phyloP scores from a whole-genome alignment of 805 yeast genomes.

The Candida dajiaensis region DNA sequence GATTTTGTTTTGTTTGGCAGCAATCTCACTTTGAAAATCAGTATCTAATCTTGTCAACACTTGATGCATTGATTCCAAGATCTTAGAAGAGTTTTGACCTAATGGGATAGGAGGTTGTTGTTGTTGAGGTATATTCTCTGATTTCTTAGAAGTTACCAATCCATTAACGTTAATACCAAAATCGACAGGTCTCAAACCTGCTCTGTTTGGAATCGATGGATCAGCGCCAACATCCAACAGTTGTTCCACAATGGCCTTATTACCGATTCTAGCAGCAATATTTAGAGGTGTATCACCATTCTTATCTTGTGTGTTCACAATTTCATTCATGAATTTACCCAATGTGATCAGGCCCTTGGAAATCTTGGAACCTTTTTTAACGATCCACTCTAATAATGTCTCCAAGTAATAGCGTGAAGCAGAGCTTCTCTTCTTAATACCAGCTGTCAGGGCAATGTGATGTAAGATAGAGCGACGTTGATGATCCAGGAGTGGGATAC shows the following conservation, averaged over 20 bases:
- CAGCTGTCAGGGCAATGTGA: slow-evolving; percentile 77
- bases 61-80: slow-evolving; percentile 45
- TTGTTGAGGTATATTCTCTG: background rate
- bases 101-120: background rate
- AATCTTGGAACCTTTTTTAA: slow-evolving; percentile 42
- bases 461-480: slow-evolving; percentile 79
- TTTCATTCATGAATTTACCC: slow-evolving; percentile 54
- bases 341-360: slow-evolving; percentile 43
- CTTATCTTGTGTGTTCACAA: slow-evolving; percentile 83
- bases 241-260: slow-evolving; percentile 72
- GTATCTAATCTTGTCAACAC: slow-evolving; percentile 46
- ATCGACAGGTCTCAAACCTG: slow-evolving; percentile 82
- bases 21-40: slow-evolving; percentile 55
- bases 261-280: slow-evolving; percentile 86
- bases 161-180: slow-evolving; percentile 59
- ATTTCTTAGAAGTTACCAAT: slow-evolving; percentile 1
- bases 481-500: slow-evolving; percentile 57
- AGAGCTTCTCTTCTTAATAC: slow-evolving; percentile 64
- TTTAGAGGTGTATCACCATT: slow-evolving; percentile 95
- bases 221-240: slow-evolving; percentile 87
- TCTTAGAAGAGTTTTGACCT: slow-evolving; percentile 28
- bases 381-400: slow-evolving; percentile 72
- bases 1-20: slow-evolving; percentile 45
- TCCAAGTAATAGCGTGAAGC: slow-evolving; percentile 73
- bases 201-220: slow-evolving; percentile 68